Conservation (phyloP, 2,329 filamentous ascomycete genomes). For the Phyllosticta citribraziliensis region DNA sequence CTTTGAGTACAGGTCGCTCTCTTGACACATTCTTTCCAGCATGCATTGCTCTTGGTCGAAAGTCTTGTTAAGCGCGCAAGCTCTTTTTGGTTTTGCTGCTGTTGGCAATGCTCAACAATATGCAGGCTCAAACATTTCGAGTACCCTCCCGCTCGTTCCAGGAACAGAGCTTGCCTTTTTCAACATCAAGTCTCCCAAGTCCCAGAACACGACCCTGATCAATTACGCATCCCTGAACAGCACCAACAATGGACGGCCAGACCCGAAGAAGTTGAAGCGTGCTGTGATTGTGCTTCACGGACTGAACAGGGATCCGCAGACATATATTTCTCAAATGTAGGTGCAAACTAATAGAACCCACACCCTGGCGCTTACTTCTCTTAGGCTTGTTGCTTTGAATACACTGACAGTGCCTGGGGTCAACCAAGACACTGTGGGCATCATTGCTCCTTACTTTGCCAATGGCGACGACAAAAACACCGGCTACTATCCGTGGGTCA, state of each 20-base stretch:
- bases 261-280: constrained; percentile 2
- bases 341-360: not conserved
- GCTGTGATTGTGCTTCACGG: constrained; percentile 10
- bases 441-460: constrained; percentile 11
- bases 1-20: not conserved
- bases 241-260: not conserved
- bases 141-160: constrained; percentile 2
- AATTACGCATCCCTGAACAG: constrained; percentile 10
- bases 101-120: constrained; percentile 8
- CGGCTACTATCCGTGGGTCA: not conserved
- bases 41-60: not conserved
- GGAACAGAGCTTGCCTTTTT: constrained; percentile 9
- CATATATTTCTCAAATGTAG: constrained; percentile 10
- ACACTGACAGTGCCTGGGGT: not conserved
- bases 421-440: not conserved
- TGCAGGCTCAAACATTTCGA: constrained; percentile 3
- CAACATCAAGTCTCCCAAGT: constrained; percentile 7
- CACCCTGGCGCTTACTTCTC: not conserved
- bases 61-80: not conserved
- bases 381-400: not conserved
- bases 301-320: constrained; percentile 9
- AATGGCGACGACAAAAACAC: constrained; percentile 11
- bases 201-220: constrained; percentile 7
- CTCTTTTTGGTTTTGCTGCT: not conserved
- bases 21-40: not conserved